phyloP scores from a whole-genome alignment of 139 green algal species.

The Chlamydomonas eustigma region DNA sequence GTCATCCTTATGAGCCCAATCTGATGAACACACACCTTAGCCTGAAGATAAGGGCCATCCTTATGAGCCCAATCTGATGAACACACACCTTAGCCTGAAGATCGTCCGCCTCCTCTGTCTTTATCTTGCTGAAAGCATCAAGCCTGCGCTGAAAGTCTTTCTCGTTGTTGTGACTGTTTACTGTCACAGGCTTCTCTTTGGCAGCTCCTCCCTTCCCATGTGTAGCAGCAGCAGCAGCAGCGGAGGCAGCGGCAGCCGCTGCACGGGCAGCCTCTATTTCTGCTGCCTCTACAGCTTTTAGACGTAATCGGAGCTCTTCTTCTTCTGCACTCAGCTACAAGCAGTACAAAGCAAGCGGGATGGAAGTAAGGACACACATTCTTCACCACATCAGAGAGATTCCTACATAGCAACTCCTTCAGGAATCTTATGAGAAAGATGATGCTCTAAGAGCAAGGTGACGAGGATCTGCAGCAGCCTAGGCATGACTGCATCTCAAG shows the following conservation, averaged over 20 bases:
- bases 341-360: too few relatives aligned
- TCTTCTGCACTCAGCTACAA: conserved; percentile 30
- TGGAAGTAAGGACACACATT: too few relatives aligned
- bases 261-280: conserved; percentile 23
- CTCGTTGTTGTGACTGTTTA: conserved; percentile 43
- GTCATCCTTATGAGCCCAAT: too few relatives aligned
- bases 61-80: too few relatives aligned
- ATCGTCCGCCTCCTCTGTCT: background rate
- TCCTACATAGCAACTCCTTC: too few relatives aligned
- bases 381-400: too few relatives aligned
- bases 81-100: background rate
- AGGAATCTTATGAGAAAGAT: too few relatives aligned
- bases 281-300: conserved; percentile 26
- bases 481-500: too few relatives aligned
- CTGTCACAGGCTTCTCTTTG: background rate
- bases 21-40: too few relatives aligned
- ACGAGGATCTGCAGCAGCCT: too few relatives aligned
- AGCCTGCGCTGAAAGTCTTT: conserved; percentile 31
- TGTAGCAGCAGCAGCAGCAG: background rate
- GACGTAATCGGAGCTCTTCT: conserved; percentile 19
- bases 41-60: too few relatives aligned
- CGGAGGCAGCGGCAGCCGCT: background rate
- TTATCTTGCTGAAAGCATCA: background rate
- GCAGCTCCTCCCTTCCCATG: background rate
- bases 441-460: too few relatives aligned